Evolutionary conservation across 176 grass and related monocot genomes (phyloP).

Genomic region (Urochloa ruziziensis): DNA sequence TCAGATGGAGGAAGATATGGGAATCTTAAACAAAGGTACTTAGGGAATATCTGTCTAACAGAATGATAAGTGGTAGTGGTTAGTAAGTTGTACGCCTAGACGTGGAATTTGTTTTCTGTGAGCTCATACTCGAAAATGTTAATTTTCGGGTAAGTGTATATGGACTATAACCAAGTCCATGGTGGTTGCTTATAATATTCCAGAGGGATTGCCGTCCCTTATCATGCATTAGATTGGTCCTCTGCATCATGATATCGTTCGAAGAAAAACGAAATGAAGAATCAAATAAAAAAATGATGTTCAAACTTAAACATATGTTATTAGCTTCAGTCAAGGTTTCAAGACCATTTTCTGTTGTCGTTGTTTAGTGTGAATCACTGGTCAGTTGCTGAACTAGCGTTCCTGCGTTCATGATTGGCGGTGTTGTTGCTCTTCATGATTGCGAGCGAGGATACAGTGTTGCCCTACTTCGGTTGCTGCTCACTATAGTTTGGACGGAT

Average conservation of each 20-base stretch:
- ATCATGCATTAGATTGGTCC: not conserved
- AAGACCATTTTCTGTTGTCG: not conserved
- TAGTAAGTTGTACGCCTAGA: not conserved
- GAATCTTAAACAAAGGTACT: not conserved
- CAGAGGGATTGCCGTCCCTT: not conserved
- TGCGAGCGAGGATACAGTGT: not conserved
- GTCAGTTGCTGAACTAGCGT: not conserved
- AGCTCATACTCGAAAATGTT: not conserved
- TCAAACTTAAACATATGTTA: not conserved
- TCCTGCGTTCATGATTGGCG: not conserved
- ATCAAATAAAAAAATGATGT: not conserved
- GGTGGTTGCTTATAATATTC: not conserved
- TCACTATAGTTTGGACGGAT: not conserved
- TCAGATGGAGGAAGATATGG: slow-evolving; percentile 1
- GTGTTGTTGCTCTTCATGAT: slow-evolving; percentile 3
- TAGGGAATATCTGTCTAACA: not conserved
- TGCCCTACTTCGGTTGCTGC: not conserved
- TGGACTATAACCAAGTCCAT: not conserved
- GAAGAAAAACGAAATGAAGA: not conserved
- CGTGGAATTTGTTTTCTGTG: not conserved
- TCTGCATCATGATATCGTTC: slow-evolving; percentile 8
- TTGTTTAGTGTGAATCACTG: not conserved
- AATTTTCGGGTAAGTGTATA: not conserved
- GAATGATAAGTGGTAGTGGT: not conserved
- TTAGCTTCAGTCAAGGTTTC: not conserved